These are phyloP conservation scores for Paramecium tetraurelia DNA, from an alignment of 73 alveolate genomes.

Conservation along the genomic window DNA sequence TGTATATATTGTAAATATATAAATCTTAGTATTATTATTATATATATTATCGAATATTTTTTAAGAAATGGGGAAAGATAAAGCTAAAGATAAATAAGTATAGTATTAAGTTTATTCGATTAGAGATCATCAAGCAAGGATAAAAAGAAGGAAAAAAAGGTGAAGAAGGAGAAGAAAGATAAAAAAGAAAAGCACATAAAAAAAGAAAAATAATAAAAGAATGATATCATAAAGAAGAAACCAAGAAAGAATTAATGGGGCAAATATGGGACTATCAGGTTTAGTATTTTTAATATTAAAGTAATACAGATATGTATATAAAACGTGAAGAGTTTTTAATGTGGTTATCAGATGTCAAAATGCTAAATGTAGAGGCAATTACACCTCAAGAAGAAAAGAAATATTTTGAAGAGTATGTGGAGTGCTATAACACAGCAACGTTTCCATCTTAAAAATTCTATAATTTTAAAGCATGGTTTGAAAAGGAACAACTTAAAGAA, in stretches of 20 bases:
- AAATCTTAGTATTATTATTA: background rate
- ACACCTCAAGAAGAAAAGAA: slow-evolving; percentile 50
- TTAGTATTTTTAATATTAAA: background rate
- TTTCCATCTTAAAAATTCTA: slow-evolving; percentile 54
- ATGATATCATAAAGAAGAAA: background rate
- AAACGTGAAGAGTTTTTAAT: slow-evolving; percentile 56
- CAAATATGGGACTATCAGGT: slow-evolving; percentile 33
- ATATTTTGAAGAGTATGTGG: slow-evolving; percentile 54
- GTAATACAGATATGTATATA: slow-evolving; percentile 48
- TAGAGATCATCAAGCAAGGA: background rate
- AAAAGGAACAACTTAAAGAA: slow-evolving; percentile 1
- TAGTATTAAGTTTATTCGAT: background rate
- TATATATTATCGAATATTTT: background rate
- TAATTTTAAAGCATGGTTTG: slow-evolving; percentile 52
- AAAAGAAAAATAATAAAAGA: background rate
- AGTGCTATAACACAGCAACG: slow-evolving; percentile 60
- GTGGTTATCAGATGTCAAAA: slow-evolving; percentile 60
- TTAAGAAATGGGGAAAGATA: background rate
- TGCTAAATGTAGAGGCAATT: slow-evolving; percentile 47
- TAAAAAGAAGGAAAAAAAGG: background rate
- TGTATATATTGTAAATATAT: slow-evolving; percentile 4
- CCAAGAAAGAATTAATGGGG: slow-evolving; percentile 20
- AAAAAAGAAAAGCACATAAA: background rate
- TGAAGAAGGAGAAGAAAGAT: background rate
- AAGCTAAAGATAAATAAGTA: background rate